A percentile compares a stretch with the other conserved stretches of the same genome.
Evolutionary conservation across 306 rosid genomes (phyloP).

Genomic region (Lupinus albus): DNA sequence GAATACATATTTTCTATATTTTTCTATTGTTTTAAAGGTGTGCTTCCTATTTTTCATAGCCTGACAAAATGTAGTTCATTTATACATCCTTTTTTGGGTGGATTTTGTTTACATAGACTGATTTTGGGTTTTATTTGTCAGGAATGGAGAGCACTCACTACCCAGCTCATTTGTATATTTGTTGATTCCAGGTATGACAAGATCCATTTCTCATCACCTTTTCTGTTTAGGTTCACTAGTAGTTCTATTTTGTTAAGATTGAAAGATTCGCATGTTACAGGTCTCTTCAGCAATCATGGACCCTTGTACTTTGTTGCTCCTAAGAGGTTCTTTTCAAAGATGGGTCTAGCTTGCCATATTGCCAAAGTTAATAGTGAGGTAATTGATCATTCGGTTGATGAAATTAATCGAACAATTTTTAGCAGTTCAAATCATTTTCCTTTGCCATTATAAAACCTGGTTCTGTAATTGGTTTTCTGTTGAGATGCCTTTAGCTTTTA

Average conservation of each 20-base stretch:
- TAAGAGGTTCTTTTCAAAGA: constrained; percentile 79
- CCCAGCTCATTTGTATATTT: constrained; percentile 81
- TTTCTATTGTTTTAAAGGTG: background rate
- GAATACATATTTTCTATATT: background rate
- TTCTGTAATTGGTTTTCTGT: no score
- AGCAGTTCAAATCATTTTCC: background rate
- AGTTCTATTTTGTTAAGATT: constrained; percentile 23
- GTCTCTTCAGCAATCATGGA: constrained; percentile 85
- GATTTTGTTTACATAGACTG: constrained; percentile 1
- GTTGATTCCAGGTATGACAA: constrained; percentile 69
- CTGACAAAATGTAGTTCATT: background rate
- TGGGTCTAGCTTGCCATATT: constrained; percentile 87
- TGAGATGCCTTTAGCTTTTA: no score
- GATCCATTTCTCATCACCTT: constrained; percentile 27
- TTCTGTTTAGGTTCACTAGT: background rate
- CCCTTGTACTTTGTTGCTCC: constrained; percentile 82
- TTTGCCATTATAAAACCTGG: background rate
- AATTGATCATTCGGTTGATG: constrained; percentile 15
- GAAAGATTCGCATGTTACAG: constrained; percentile 46
- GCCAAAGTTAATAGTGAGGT: constrained; percentile 92
- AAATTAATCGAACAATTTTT: constrained; percentile 6
- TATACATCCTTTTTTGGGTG: background rate
- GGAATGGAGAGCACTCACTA: constrained; percentile 70
- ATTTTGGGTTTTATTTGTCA: constrained; percentile 40
- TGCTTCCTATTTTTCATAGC: background rate